A percentile compares a stretch with the other conserved stretches of the same genome.
phyloP scores from a whole-genome alignment of 1,284 basidiomycete species.

The Fomitiporia mediterranea region DNA sequence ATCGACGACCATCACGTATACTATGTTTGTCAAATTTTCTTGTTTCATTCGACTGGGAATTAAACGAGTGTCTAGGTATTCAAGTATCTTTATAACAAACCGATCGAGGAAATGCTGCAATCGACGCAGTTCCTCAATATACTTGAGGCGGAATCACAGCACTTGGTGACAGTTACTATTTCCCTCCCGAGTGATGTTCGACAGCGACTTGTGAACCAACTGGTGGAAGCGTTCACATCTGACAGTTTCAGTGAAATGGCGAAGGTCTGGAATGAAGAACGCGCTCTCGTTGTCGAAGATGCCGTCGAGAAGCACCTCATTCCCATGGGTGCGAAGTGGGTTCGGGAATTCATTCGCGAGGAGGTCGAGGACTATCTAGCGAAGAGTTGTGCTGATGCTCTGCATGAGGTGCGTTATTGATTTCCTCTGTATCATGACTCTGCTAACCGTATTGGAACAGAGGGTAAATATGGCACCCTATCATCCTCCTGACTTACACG shows the following conservation, averaged over 20 bases:
- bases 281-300: slow-evolving; percentile 75
- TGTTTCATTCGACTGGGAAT: background rate
- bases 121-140: slow-evolving; percentile 87
- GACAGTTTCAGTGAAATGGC: slow-evolving; percentile 84
- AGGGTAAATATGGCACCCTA: slow-evolving; percentile 76
- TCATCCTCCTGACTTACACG: slow-evolving; percentile 52
- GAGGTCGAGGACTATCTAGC: slow-evolving; percentile 87
- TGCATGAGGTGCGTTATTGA: slow-evolving; percentile 60
- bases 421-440: slow-evolving; percentile 1
- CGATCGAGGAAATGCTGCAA: slow-evolving; percentile 60
- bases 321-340: slow-evolving; percentile 83
- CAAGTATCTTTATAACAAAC: slow-evolving; percentile 91
- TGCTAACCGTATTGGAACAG: slow-evolving; percentile 35
- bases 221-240: slow-evolving; percentile 82
- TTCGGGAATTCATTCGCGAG: slow-evolving; percentile 84
- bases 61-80: slow-evolving; percentile 60
- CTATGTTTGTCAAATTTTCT: slow-evolving; percentile 59
- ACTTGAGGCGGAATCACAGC: slow-evolving; percentile 85
- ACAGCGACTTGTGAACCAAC: slow-evolving; percentile 60
- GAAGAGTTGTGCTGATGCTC: slow-evolving; percentile 55
- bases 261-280: slow-evolving; percentile 90
- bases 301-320: slow-evolving; percentile 78
- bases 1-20: slow-evolving; percentile 90
- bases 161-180: slow-evolving; percentile 78
- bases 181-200: slow-evolving; percentile 61